Base-by-base conservation (phyloP, 23 red algal genomes). In the Gracilaria domingensis region DNA sequence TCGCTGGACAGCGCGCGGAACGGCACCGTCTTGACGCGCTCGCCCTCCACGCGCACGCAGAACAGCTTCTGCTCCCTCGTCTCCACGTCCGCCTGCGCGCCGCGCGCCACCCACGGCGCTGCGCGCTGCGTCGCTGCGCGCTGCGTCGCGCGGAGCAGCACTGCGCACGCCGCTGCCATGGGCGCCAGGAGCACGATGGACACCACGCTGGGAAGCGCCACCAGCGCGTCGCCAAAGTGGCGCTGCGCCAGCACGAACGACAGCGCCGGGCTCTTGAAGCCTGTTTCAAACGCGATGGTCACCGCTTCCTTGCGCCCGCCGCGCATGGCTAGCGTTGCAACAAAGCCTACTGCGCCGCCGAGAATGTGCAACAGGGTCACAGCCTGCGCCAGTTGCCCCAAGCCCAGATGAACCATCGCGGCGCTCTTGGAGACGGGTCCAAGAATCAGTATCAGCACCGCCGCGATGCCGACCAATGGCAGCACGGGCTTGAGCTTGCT, bases 241-340 rank as follows among this genome's bases (percentile, higher is more conserved):
- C 79, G 84, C 39, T 75, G 58, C 42, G 93, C 93, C 49, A 95
- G 57, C 0, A 95, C 83, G 53, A 81, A 95, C 30, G 83, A 81
- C 2, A 95, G 62, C 72, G 85, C 93, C 38, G 83, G 82, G 67
- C 86, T 90, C 44, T 95, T 95, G 59, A 95, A 88, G 34, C 93
- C 79, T 11, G 93, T 87, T 75, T 95, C 93, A 36, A 95, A 84
- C 35, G 84, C 86, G 1, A 79, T 47, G n/a, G 93, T 95, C 24
- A 85, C 56, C 17, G 77, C 66, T 12, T 88, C 85, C 39, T 71
- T 84, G 34, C 77, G 58, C 23, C 42, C 45, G 37, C 71, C 86
- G 20, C 53, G 29, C 32, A 70, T 32, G 12, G 59, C 78, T 39
- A 64, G 18, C 21, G 40, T 67, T 11, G 60, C 55, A 25, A 75